Evolutionary conservation across 805 yeast species (phyloP).

Genomic region (Blastobotrys mokoenaii): DNA sequence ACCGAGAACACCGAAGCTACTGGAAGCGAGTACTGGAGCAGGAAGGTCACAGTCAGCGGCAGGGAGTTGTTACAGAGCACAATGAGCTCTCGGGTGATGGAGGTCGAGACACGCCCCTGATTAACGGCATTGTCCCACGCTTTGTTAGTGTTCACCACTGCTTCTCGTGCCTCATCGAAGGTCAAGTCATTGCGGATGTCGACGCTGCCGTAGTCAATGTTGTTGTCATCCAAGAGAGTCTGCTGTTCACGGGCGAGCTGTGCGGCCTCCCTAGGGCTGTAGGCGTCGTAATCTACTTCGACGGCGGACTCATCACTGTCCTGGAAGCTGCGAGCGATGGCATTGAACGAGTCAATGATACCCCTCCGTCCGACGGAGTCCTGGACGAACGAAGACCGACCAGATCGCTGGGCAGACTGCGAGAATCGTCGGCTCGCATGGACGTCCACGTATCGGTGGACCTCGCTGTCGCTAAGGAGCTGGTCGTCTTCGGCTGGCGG

Average conservation of each 20-base stretch:
- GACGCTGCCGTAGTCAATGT: slow-evolving; percentile 6
- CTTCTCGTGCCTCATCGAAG: slow-evolving; percentile 8
- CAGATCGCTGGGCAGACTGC: slow-evolving; percentile 13
- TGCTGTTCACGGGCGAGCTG: slow-evolving; percentile 24
- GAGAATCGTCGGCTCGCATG: slow-evolving; percentile 15
- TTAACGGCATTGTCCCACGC: slow-evolving; percentile 27
- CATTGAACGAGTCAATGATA: slow-evolving; percentile 15
- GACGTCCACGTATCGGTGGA: slow-evolving; percentile 7
- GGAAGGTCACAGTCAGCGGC: slow-evolving; percentile 61
- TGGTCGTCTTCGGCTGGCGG: too few species aligned
- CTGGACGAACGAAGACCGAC: slow-evolving; percentile 16
- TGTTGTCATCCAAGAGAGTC: slow-evolving; percentile 21
- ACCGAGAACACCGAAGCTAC: slow-evolving; percentile 74
- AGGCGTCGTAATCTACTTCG: slow-evolving; percentile 21
- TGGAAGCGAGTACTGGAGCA: slow-evolving; percentile 63
- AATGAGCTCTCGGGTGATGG: slow-evolving; percentile 20
- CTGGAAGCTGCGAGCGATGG: slow-evolving; percentile 1
- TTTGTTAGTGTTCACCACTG: slow-evolving; percentile 16
- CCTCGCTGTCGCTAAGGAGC: not conserved
- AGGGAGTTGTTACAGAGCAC: slow-evolving; percentile 28
- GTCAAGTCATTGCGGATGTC: not conserved
- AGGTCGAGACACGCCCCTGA: slow-evolving; percentile 23
- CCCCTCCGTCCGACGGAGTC: slow-evolving; percentile 24
- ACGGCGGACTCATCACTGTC: slow-evolving; percentile 11
- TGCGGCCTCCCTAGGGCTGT: slow-evolving; percentile 24